These are phyloP conservation scores for Sicyos baderoa DNA, from an alignment of 306 rosid genomes.

Conservation along the genomic window DNA sequence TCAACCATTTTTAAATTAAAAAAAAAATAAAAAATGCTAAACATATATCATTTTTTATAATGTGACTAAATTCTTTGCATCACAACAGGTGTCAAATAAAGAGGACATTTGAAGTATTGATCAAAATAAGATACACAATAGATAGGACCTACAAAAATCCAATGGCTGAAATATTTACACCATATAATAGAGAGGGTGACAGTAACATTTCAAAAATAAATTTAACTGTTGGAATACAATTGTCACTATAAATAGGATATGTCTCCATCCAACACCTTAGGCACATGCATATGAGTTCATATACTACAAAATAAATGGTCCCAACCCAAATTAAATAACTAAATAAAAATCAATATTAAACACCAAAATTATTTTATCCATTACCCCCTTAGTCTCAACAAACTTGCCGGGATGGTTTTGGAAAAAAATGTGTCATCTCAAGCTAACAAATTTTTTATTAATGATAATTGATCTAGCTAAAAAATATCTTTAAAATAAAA, in stretches of 20 bases:
- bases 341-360: too few species aligned
- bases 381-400: not conserved
- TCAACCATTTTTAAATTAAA: too few species aligned
- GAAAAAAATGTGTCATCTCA: not conserved
- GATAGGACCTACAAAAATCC: not conserved
- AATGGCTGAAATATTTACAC: not conserved
- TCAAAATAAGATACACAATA: not conserved
- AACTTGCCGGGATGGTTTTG: conserved; percentile 7
- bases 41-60: not conserved
- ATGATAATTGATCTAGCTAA: too few species aligned
- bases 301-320: conserved; percentile 13
- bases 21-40: too few species aligned
- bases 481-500: too few species aligned
- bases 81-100: not conserved
- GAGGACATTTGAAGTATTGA: not conserved
- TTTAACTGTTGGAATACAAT: not conserved
- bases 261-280: conserved; percentile 9
- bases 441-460: too few species aligned
- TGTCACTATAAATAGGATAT: not conserved
- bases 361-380: too few species aligned
- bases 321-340: not conserved
- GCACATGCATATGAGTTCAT: conserved; percentile 12
- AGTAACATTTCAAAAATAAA: not conserved
- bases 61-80: not conserved
- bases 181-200: not conserved